Conservation (phyloP, 495 filamentous ascomycete genomes). For the Eremomyces bilateralis region DNA sequence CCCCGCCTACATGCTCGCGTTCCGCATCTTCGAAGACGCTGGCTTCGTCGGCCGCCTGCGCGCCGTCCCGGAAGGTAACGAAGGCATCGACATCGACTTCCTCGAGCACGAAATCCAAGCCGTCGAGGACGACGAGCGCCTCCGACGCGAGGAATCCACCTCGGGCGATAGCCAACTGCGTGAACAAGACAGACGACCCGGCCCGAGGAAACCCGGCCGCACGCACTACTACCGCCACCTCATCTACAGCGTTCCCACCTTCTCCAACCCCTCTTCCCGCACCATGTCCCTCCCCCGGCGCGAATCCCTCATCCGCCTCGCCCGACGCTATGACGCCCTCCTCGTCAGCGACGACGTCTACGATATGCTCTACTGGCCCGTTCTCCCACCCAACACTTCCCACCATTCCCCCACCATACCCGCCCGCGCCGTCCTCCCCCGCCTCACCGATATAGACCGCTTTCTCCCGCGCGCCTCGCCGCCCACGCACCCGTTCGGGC, state of each 20-base stretch:
- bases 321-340: slow-evolving; percentile 7
- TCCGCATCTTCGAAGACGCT: slow-evolving; percentile 57
- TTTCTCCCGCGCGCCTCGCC: slow-evolving; percentile 28
- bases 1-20: slow-evolving; percentile 62
- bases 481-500: slow-evolving; percentile 37
- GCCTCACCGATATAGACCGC: slow-evolving; percentile 58
- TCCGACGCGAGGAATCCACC: neutral
- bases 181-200: too few relatives aligned
- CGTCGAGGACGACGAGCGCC: slow-evolving; percentile 15
- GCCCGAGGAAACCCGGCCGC: too few relatives aligned
- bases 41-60: slow-evolving; percentile 39
- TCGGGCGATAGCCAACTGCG: too few relatives aligned
- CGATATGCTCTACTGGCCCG: slow-evolving; percentile 59
- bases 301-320: slow-evolving; percentile 7
- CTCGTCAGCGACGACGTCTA: slow-evolving; percentile 33
- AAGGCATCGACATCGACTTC: slow-evolving; percentile 43
- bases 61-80: slow-evolving; percentile 50
- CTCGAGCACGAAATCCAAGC: slow-evolving; percentile 27
- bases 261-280: slow-evolving; percentile 6
- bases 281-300: slow-evolving; percentile 5
- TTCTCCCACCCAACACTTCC: too few relatives aligned
- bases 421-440: slow-evolving; percentile 32
- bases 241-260: slow-evolving; percentile 32
- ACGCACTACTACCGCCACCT: slow-evolving; percentile 50
- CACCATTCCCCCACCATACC: slow-evolving; percentile 6